Evolutionary conservation across 495 filamentous ascomycete species (phyloP).

Genomic region (Neurospora intermedia): DNA sequence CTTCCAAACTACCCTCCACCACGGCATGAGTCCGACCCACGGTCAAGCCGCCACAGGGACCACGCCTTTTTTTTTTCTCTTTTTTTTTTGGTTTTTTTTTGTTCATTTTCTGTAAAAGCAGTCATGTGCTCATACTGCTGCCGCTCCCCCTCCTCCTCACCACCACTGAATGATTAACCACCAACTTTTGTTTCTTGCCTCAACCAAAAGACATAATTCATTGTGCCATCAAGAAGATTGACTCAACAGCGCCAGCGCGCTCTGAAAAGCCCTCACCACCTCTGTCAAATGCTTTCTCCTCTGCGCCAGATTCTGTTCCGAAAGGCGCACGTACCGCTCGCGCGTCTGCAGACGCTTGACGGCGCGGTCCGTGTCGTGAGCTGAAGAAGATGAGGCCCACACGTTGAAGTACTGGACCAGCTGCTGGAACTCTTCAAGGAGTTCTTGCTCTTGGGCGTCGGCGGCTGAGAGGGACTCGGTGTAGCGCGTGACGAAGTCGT

Average conservation of each 20-base stretch:
- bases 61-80: background rate
- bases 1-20: background rate
- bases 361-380: constrained; percentile 60
- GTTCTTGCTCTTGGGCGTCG: constrained; percentile 45
- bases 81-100: background rate
- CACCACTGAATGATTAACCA: background rate
- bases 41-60: background rate
- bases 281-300: constrained; percentile 66
- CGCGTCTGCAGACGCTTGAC: constrained; percentile 70
- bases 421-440: constrained; percentile 52
- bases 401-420: constrained; percentile 57
- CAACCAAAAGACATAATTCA: background rate
- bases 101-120: background rate
- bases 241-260: constrained; percentile 57
- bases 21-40: background rate
- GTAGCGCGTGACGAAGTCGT: constrained; percentile 55
- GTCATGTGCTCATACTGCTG: background rate
- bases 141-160: background rate
- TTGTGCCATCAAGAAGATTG: constrained; percentile 11
- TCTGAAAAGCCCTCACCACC: constrained; percentile 74
- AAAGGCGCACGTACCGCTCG: constrained; percentile 58
- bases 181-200: background rate
- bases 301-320: constrained; percentile 53
- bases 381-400: constrained; percentile 55
- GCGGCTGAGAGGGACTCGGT: constrained; percentile 47